Evolutionary conservation across 2,329 filamentous ascomycete species (phyloP).

Genomic region (Penicillium nordicum): DNA sequence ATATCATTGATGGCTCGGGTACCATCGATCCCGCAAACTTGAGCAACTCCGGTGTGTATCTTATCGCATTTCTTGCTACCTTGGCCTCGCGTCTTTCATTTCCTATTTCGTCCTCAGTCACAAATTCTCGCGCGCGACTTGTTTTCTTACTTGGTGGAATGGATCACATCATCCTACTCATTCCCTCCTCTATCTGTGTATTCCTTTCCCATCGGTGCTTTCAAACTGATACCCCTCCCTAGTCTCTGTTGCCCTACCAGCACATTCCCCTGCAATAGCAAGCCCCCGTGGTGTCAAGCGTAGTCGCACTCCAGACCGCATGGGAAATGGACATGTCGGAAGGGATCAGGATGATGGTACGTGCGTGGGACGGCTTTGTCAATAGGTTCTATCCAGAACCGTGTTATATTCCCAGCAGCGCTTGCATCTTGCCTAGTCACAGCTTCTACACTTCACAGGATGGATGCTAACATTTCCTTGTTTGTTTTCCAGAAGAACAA

Average conservation of each 20-base stretch:
- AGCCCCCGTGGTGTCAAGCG: conserved; percentile 71
- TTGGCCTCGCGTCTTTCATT: not conserved
- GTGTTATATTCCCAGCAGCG: not conserved
- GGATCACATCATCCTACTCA: conserved; percentile 6
- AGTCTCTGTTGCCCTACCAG: conserved; percentile 35
- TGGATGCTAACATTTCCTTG: conserved; percentile 19
- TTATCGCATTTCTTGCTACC: conserved; percentile 21
- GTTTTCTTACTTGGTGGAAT: not conserved
- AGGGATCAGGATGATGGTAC: conserved; percentile 71
- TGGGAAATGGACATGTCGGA: conserved; percentile 56
- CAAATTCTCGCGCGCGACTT: conserved; percentile 8
- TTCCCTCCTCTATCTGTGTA: conserved; percentile 11
- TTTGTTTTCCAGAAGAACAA: conserved; percentile 35
- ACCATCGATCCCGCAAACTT: conserved; percentile 89
- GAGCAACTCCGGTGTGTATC: conserved; percentile 68
- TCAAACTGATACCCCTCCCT: conserved; percentile 35
- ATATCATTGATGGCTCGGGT: conserved; percentile 68
- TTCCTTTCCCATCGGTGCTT: conserved; percentile 23
- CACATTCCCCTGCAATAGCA: conserved; percentile 47
- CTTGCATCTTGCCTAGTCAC: not conserved
- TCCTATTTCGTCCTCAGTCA: conserved; percentile 1
- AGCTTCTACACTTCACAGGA: conserved; percentile 16
- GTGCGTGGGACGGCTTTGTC: conserved; percentile 39
- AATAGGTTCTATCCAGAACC: not conserved
- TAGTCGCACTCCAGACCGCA: conserved; percentile 69